Conservation (phyloP, 208 protist species). For the Trypanosoma vivax region DNA sequence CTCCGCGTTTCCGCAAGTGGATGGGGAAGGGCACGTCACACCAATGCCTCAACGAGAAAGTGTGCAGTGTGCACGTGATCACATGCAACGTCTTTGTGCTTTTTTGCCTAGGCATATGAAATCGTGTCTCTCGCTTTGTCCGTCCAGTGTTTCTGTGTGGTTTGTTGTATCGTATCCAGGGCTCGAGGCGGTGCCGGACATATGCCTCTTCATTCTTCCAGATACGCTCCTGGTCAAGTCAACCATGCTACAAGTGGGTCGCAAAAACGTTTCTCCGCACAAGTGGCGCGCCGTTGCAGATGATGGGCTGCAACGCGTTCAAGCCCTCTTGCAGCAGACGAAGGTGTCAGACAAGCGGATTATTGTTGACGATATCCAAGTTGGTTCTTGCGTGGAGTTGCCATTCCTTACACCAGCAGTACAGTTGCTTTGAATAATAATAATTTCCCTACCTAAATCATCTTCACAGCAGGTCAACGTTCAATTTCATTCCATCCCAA, state of each 20-base stretch:
- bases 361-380: not conserved
- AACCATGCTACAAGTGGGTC: not conserved
- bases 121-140: not conserved
- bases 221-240: slow-evolving; percentile 1
- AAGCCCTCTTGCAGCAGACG: not conserved
- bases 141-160: slow-evolving; percentile 2
- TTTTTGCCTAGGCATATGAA: slow-evolving; percentile 8
- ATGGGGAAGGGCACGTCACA: not conserved
- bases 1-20: not conserved
- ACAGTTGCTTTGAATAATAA: not conserved
- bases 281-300: not conserved
- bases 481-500: too few relatives aligned
- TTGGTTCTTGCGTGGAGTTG: not conserved
- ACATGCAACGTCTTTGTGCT: slow-evolving; percentile 16
- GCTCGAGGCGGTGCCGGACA: slow-evolving; percentile 1
- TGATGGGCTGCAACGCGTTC: not conserved
- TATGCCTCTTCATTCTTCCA: slow-evolving; percentile 6
- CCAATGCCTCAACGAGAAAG: not conserved
- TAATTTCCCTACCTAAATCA: too few relatives aligned
- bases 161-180: slow-evolving; percentile 24
- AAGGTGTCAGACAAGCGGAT: not conserved
- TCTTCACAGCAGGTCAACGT: too few relatives aligned
- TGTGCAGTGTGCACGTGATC: not conserved
- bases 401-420: not conserved
- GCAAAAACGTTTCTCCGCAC: not conserved